These are phyloP conservation scores for Backusella parvicylindrica DNA, from an alignment of 192 early-diverging fungal species.

Conservation along the genomic window DNA sequence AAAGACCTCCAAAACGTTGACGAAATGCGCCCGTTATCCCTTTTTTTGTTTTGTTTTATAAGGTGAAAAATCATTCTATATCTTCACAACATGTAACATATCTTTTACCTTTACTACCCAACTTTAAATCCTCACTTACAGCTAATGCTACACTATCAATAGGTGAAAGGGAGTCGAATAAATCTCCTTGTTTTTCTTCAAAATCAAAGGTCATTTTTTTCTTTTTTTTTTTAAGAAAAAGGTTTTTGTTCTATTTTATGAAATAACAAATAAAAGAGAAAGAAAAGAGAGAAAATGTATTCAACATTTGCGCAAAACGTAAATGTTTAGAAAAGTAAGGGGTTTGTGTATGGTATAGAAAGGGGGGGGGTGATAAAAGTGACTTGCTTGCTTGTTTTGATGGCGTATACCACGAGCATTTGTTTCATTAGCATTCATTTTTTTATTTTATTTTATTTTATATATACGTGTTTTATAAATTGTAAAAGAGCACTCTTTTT, in stretches of 20 bases:
- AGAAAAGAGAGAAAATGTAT: neutral
- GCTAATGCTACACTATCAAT: conserved; percentile 23
- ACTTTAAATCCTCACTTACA: conserved; percentile 23
- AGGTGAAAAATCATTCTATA: no score
- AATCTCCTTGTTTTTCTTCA: conserved; percentile 27
- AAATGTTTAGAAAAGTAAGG: neutral
- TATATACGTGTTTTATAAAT: neutral
- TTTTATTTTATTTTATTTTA: no score
- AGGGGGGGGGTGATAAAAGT: neutral
- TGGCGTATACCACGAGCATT: neutral
- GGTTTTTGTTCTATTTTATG: neutral
- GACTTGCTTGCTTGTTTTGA: neutral
- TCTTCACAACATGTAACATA: no score
- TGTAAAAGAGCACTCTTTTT: neutral
- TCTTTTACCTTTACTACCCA: conserved; percentile 21
- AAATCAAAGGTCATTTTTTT: conserved; percentile 31
- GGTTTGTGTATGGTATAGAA: neutral
- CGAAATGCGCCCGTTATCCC: conserved; percentile 30
- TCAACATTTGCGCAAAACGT: neutral
- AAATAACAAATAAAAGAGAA: neutral
- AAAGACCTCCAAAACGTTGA: conserved; percentile 13
- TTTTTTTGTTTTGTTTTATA: neutral
- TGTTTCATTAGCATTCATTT: neutral
- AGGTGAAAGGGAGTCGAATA: conserved; percentile 16
- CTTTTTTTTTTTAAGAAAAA: no score